A percentile compares a stretch with the other conserved stretches of the same genome.
Evolutionary conservation across 805 yeast genomes (phyloP).

Genomic region (Alloascoidea hylecoeti): DNA sequence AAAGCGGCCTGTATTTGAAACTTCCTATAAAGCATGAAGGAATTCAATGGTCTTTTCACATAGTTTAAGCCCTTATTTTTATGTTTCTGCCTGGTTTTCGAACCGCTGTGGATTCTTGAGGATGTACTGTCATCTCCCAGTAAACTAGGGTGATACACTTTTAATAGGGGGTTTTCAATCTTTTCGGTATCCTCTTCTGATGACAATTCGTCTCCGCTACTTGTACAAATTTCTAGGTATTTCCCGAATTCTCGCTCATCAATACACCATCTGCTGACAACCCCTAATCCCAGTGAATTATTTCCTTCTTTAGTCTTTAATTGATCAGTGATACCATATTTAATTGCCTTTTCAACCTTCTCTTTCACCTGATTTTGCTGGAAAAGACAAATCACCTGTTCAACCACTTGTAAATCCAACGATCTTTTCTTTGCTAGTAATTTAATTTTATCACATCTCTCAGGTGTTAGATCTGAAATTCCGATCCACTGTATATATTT

Average conservation of each 20-base stretch:
- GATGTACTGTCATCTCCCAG: not conserved
- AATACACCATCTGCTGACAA: slow-evolving; percentile 9
- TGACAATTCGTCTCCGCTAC: slow-evolving; percentile 4
- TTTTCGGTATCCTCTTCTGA: slow-evolving; percentile 1
- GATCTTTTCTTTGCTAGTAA: slow-evolving; percentile 13
- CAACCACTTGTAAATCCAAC: slow-evolving; percentile 10
- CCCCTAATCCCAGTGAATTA: slow-evolving; percentile 3
- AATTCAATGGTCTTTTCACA: slow-evolving; percentile 31
- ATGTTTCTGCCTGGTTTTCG: slow-evolving; percentile 2
- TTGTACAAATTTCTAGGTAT: slow-evolving; percentile 2
- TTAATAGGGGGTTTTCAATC: slow-evolving; percentile 3
- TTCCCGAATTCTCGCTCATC: slow-evolving; percentile 6
- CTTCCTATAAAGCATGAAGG: slow-evolving; percentile 31
- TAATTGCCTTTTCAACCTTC: slow-evolving; percentile 7
- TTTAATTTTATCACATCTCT: slow-evolving; percentile 11
- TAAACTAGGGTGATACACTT: slow-evolving; percentile 1
- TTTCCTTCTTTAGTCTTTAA: slow-evolving; percentile 1
- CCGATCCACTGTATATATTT: slow-evolving; percentile 14
- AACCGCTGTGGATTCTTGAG: slow-evolving; percentile 3
- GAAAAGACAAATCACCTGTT: slow-evolving; percentile 11
- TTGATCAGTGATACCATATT: not conserved
- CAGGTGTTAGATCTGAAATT: slow-evolving; percentile 12
- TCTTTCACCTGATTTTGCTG: slow-evolving; percentile 11
- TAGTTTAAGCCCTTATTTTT: slow-evolving; percentile 7
- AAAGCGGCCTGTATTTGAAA: slow-evolving; percentile 26